These are phyloP conservation scores for Hypoxylon sp. DNA, from an alignment of 2,329 filamentous ascomycete genomes.

Conservation along the genomic window DNA sequence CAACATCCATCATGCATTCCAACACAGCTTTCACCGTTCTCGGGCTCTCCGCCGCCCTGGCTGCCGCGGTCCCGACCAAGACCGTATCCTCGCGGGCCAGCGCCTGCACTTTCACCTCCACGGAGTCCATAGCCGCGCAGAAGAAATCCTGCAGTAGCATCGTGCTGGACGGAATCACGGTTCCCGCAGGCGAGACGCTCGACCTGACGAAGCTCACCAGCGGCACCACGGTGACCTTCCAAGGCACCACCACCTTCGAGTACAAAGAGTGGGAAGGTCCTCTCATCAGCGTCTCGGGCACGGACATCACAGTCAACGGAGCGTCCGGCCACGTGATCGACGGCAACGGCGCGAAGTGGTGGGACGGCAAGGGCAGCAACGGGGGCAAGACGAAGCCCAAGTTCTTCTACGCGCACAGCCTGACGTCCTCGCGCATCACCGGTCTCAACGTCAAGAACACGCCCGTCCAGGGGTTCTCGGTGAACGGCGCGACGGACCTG, in stretches of 20 bases:
- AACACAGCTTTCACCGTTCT: conserved; percentile 4
- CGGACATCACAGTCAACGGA: conserved; percentile 61
- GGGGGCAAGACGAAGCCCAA: conserved; percentile 70
- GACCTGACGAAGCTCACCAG: conserved; percentile 49
- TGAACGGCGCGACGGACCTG: conserved; percentile 55
- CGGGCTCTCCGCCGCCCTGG: conserved; percentile 5
- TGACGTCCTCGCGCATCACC: conserved; percentile 60
- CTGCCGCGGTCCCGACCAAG: conserved; percentile 17
- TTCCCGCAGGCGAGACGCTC: conserved; percentile 66
- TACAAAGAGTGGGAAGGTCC: conserved; percentile 73
- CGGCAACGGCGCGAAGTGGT: conserved; percentile 65
- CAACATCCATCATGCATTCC: conserved; percentile 7
- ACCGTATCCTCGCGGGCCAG: conserved; percentile 4
- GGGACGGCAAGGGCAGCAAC: conserved; percentile 68
- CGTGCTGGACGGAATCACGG: conserved; percentile 59
- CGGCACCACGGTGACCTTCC: conserved; percentile 60
- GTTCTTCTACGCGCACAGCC: conserved; percentile 65
- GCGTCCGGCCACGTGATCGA: conserved; percentile 62
- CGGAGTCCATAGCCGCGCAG: neutral
- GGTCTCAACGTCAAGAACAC: conserved; percentile 62
- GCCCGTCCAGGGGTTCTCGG: conserved; percentile 61
- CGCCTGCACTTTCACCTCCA: conserved; percentile 24
- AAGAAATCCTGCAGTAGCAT: conserved; percentile 48
- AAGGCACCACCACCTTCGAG: conserved; percentile 72
- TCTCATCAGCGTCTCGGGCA: conserved; percentile 68